These are phyloP conservation scores for Penicillium antarcticum DNA, from an alignment of 495 filamentous ascomycete genomes.

Conservation along the genomic window DNA sequence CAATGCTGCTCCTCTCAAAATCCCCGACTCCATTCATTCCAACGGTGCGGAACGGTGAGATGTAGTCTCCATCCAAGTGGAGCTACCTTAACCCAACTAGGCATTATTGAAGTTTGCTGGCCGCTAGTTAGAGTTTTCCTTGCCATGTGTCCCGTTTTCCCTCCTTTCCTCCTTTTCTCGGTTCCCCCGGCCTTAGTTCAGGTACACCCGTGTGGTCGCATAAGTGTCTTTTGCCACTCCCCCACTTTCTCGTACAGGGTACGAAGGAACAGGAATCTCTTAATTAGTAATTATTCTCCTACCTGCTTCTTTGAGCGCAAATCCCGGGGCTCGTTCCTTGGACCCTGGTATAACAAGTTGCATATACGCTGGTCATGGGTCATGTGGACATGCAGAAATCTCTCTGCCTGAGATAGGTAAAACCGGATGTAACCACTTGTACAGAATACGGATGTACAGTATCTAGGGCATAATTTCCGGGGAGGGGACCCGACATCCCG, in stretches of 20 bases:
- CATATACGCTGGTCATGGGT: neutral
- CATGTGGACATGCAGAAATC: neutral
- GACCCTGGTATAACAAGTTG: neutral
- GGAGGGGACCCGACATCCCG: neutral
- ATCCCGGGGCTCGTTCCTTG: neutral
- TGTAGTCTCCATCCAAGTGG: conserved; percentile 16
- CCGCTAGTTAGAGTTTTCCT: conserved; percentile 16
- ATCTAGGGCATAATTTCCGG: neutral
- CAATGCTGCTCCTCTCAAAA: conserved; percentile 5
- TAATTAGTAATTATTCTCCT: conserved; percentile 2
- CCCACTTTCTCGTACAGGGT: neutral
- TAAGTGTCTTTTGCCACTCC: neutral
- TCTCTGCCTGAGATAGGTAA: neutral
- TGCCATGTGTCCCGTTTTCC: conserved; percentile 8
- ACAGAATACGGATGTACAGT: no score
- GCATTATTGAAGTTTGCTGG: conserved; percentile 27
- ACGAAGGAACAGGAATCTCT: neutral
- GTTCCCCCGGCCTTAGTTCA: conserved; percentile 6
- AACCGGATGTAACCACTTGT: neutral
- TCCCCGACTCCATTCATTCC: conserved; percentile 15
- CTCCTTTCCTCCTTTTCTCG: conserved; percentile 7
- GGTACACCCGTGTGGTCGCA: conserved; percentile 7
- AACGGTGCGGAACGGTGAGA: conserved; percentile 27
- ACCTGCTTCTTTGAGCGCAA: neutral
- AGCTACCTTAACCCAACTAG: conserved; percentile 7